Evolutionary conservation across 805 yeast genomes (phyloP).

Genomic region (Wickerhamomyces hampshirensis): DNA sequence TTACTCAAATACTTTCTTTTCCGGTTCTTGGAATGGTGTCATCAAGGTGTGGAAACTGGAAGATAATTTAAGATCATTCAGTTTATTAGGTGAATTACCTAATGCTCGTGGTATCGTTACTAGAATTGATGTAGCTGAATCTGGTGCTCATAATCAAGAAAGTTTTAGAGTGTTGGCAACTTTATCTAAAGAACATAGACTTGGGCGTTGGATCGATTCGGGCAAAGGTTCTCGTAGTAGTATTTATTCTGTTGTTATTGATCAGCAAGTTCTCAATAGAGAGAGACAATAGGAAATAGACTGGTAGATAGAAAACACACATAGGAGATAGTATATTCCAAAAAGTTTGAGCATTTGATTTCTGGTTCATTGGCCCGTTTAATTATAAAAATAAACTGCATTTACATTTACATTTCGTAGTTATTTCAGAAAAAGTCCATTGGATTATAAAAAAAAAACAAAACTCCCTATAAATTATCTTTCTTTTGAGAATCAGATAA

Average conservation of each 20-base stretch:
- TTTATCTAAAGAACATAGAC: constrained; percentile 77
- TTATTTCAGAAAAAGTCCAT: constrained; percentile 5
- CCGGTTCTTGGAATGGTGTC: constrained; percentile 86
- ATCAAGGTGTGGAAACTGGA: constrained; percentile 75
- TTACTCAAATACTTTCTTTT: constrained; percentile 73
- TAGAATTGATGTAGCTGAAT: constrained; percentile 49
- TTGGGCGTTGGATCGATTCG: constrained; percentile 79
- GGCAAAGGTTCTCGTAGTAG: constrained; percentile 70
- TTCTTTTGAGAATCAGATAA: neutral
- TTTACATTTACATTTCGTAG: no score
- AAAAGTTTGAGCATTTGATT: no score
- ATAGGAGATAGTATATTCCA: no score
- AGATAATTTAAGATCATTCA: constrained; percentile 59
- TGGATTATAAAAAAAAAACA: constrained; percentile 2
- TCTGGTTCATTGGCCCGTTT: no score
- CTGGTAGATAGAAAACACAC: no score
- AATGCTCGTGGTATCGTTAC: constrained; percentile 69
- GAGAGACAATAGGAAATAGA: no score
- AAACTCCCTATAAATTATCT: constrained; percentile 3
- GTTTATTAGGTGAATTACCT: constrained; percentile 47
- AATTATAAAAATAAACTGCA: no score
- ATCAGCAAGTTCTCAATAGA: constrained; percentile 29
- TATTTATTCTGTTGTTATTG: constrained; percentile 50
- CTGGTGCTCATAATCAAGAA: constrained; percentile 48
- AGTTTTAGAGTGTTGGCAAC: constrained; percentile 57